A percentile compares a stretch with the other conserved stretches of the same genome.
Conservation (phyloP, 2,329 filamentous ascomycete species). For the Daldinia eschscholtzii region DNA sequence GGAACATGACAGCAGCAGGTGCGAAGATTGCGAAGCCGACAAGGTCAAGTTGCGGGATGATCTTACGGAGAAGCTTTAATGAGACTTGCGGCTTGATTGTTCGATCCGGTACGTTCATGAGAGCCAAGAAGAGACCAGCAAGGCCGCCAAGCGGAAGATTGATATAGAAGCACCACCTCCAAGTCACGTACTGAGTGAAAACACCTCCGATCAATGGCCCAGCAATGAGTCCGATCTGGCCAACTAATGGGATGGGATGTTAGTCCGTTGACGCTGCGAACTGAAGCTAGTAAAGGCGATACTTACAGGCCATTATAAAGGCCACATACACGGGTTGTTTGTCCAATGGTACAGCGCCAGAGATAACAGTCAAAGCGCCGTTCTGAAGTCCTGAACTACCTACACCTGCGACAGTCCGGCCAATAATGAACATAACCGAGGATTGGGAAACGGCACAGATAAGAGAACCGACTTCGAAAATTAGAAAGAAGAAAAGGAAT, state of each 20-base stretch:
- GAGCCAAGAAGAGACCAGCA: constrained; percentile 51
- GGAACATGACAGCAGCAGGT: constrained; percentile 57
- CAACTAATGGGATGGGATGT: constrained; percentile 42
- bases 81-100: constrained; percentile 50
- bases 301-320: constrained; percentile 48
- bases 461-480: constrained; percentile 69
- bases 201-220: constrained; percentile 63
- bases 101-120: constrained; percentile 56
- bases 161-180: constrained; percentile 64
- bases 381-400: constrained; percentile 65
- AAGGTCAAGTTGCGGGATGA: constrained; percentile 57
- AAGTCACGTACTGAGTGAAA: constrained; percentile 56
- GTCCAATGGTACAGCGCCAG: constrained; percentile 55
- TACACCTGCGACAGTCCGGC: constrained; percentile 66
- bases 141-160: constrained; percentile 60
- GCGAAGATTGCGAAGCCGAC: constrained; percentile 60
- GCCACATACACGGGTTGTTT: constrained; percentile 54
- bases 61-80: constrained; percentile 42
- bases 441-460: constrained; percentile 65
- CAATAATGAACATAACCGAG: constrained; percentile 66
- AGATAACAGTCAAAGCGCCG: constrained; percentile 66
- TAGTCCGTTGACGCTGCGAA: not conserved
- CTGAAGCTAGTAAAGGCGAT: too few relatives aligned
- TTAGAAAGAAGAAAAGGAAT: constrained; percentile 57
- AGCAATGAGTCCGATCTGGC: constrained; percentile 59